A percentile compares a stretch with the other conserved stretches of the same genome.
Evolutionary conservation across 768 basidiomycete genomes (phyloP).

Genomic region (Mycena albidolilacea): DNA sequence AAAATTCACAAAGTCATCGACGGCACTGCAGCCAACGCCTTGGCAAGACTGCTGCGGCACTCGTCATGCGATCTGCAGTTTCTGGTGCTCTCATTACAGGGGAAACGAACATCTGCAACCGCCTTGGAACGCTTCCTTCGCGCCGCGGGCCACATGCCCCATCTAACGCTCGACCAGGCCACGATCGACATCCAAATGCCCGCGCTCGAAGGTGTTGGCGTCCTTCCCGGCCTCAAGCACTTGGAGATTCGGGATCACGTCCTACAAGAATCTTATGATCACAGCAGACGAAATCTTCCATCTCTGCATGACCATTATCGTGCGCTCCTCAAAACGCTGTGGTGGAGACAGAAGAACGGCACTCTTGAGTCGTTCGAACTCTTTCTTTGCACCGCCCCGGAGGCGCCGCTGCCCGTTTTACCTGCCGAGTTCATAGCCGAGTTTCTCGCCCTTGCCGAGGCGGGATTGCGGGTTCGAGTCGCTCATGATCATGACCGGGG

Average conservation of each 20-base stretch:
- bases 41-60: neutral
- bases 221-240: slow-evolving; percentile 12
- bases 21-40: neutral
- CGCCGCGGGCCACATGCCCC: neutral
- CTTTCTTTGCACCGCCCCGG: too few species aligned
- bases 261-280: neutral
- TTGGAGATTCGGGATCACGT: neutral
- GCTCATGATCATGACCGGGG: too few species aligned
- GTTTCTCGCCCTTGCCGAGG: too few species aligned
- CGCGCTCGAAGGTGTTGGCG: neutral
- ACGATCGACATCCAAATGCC: neutral
- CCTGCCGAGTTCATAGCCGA: too few species aligned
- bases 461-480: too few species aligned
- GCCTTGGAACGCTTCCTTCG: neutral
- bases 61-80: neutral
- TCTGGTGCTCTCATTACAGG: neutral
- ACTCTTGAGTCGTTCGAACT: too few species aligned
- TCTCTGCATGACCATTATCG: too few species aligned
- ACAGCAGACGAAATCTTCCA: too few species aligned
- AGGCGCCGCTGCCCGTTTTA: too few species aligned
- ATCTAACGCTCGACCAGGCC: neutral
- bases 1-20: neutral
- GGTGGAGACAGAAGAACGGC: too few species aligned
- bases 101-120: too few species aligned
- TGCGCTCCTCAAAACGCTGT: too few species aligned